Evolutionary conservation across 2,329 filamentous ascomycete genomes (phyloP), one percentile per base, ranked within the genome.

Genomic region (Aphanocladium album): DNA sequence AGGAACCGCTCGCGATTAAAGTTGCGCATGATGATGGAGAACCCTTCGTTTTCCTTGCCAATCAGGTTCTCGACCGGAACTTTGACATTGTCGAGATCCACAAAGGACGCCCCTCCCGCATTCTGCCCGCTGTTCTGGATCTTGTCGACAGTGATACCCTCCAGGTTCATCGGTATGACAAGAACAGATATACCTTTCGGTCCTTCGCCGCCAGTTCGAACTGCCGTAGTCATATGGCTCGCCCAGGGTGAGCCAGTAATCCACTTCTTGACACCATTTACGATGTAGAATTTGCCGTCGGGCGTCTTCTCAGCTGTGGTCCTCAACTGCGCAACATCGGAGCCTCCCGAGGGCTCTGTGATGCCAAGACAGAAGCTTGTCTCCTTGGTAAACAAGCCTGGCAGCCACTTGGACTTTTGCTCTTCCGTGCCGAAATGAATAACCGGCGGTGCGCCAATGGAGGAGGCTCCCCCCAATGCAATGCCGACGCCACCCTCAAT

Each of bases 211-310:
- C 83, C 83, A 1, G 84, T 87, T 7, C 84, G 77, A 5, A 86
- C 84, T 2, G 85, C 86, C 14, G 85, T 83, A 0, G 85, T 86
- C 70, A 83, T 81, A 68, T 85, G 84, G 53, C 84, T 79, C 14
- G 85, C 82, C 77, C 79, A 85, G 1, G 83, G 79, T 16, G 77
- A 82, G 51, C 84, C 84, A 1, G 86, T 88, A 64, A 89, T 88
- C 84, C 85, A 87, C 69, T 87, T 87, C 76, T 89, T 89, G 55
- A 80, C 79, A 0, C 86, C 86, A 60, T 86, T 87, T n/a, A 89
- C 83, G 39, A 87, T 67, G 65, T 87, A 89, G 53, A 75, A 69
- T 37, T 77, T 73, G 0, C 80, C 81, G 41, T 81, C 75, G 1
- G 64, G 14, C 0, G 70, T 64, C 27, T 74, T 75, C 41, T 72